A percentile compares a stretch with the other conserved stretches of the same genome.
Conservation (phyloP, 257 asterid genomes). For the Plantago major region DNA sequence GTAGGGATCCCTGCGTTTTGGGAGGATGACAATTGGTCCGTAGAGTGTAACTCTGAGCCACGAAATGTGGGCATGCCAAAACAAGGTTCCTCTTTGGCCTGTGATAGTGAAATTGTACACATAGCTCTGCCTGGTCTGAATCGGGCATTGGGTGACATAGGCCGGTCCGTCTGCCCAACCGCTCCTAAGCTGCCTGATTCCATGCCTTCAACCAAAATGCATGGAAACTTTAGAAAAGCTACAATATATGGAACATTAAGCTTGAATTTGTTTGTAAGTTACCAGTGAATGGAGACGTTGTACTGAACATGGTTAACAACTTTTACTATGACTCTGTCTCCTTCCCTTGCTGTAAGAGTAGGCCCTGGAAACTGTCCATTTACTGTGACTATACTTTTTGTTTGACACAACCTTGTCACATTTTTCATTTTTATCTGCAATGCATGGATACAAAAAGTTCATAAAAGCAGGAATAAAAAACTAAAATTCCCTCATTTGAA, state of each 20-base stretch:
- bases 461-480: not conserved
- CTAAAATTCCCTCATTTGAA: not conserved
- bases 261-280: not conserved
- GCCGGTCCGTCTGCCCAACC: constrained; percentile 80
- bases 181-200: constrained; percentile 50
- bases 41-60: constrained; percentile 61
- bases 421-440: constrained; percentile 50
- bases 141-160: constrained; percentile 59
- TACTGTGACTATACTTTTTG: constrained; percentile 56
- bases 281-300: constrained; percentile 63
- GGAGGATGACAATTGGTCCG: constrained; percentile 61
- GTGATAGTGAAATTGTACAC: constrained; percentile 51
- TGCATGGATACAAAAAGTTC: not conserved
- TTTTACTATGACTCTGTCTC: constrained; percentile 48
- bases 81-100: constrained; percentile 61
- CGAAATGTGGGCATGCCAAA: constrained; percentile 71
- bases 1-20: constrained; percentile 39
- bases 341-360: constrained; percentile 56
- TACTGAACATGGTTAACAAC: constrained; percentile 51
- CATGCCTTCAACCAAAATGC: constrained; percentile 41
- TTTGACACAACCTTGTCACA: constrained; percentile 50
- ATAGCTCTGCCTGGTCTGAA: constrained; percentile 54
- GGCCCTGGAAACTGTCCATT: constrained; percentile 71
- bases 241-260: not conserved
- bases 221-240: not conserved